These are phyloP conservation scores for Raddia distichophylla DNA, from an alignment of 176 grass and related monocot species.

Conservation along the genomic window DNA sequence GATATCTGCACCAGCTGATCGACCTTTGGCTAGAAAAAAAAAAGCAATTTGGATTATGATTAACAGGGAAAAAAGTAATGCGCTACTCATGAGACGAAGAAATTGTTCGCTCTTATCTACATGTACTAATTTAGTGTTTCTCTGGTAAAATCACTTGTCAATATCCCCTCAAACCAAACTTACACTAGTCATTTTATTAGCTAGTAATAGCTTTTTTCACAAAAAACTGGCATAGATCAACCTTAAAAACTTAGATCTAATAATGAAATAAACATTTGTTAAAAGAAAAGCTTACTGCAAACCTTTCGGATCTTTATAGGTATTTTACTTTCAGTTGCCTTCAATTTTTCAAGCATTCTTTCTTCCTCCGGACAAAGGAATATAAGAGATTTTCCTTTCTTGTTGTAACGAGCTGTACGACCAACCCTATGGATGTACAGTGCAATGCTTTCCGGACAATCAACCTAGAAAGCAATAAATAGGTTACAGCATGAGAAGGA, in stretches of 20 bases:
- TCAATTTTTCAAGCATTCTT: conserved; percentile 86
- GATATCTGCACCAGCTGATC: conserved; percentile 82
- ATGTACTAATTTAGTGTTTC: conserved; percentile 14
- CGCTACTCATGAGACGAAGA: conserved; percentile 6
- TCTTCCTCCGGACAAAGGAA: conserved; percentile 84
- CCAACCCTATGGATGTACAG: conserved; percentile 96
- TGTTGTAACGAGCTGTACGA: conserved; percentile 86
- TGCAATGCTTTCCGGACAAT: conserved; percentile 78
- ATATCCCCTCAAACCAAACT: neutral
- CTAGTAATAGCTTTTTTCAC: neutral
- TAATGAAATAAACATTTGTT: conserved; percentile 6
- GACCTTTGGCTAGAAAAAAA: conserved; percentile 67
- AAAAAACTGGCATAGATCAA: conserved; percentile 1
- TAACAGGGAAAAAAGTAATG: conserved; percentile 14
- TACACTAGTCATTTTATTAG: neutral
- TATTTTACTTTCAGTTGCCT: conserved; percentile 77
- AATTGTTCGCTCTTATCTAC: neutral
- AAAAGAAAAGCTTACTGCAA: conserved; percentile 20
- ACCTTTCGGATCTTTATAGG: conserved; percentile 68
- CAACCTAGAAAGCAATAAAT: conserved; percentile 55
- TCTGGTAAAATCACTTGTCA: neutral
- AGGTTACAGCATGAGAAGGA: conserved; percentile 19
- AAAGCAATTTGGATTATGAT: conserved; percentile 25
- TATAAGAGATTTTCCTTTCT: conserved; percentile 75
- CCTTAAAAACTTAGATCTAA: neutral